Base-by-base conservation (phyloP, 805 yeast species). In the Metschnikowia cubensis region DNA sequence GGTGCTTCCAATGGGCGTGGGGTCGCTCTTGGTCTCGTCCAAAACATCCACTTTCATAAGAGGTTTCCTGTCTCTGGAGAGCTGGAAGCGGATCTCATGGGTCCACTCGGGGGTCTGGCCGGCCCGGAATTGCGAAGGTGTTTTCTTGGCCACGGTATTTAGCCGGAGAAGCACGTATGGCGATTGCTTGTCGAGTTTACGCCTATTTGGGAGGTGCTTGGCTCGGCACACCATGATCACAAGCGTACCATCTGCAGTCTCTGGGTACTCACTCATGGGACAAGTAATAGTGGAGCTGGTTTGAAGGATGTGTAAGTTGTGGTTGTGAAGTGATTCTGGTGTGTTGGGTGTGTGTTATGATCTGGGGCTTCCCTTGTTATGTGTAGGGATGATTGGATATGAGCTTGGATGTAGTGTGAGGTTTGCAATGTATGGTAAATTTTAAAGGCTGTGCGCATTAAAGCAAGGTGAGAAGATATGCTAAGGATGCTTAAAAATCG, bases 21-120 rank as follows among this genome's bases (percentile, higher is more conserved):
- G 94, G n/a, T 87, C 84, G 62, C 82, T 80, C 60, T 89, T 90
- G 17, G 86, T 83, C 64, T 89, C 96, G 64, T 92, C 96, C 55
- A 90, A 80, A 1, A 90, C 83, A 35, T 87, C 88, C 2, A 94
- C 71, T 53, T 82, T 81, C 69, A 94, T 65, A 0, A 75, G 52
- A 1, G 89, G 85, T 45, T 77, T 81, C 25, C 84, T 74, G 35
- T 84, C 86, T 6, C 87, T 77, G 1, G 83, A 75, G 22, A 89
- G 71, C 35, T 78, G 78, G 61, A 87, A 88, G 57, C 88, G 71
- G 50, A 86, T 73, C 55, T 87, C 89, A 52, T 83, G 83, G 52
- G 88, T 84, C 89, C 97, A 94, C 18, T 75, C 80, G 1, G 99
- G 99, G 4, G 88, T 86, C 64, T 94, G 99, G 1, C 99, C 99